Evolutionary conservation across 2,329 filamentous ascomycete genomes (phyloP).

Genomic region (Cordyceps fumosorosea): DNA sequence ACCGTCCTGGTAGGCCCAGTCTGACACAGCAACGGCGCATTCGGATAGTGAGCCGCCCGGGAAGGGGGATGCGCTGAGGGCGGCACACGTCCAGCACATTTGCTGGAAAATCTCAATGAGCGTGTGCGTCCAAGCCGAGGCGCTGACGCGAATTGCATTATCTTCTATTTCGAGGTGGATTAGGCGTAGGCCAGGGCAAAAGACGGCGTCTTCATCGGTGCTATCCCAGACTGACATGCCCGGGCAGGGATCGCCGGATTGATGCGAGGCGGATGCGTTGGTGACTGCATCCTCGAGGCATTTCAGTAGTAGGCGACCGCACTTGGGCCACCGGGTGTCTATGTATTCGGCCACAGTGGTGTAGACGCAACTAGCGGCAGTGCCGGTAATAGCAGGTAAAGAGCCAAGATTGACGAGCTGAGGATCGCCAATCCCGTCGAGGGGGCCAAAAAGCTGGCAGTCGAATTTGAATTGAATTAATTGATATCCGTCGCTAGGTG

Average conservation of each 20-base stretch:
- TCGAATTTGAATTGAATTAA: slow-evolving; percentile 30
- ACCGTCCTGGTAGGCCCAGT: slow-evolving; percentile 27
- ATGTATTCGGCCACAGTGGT: slow-evolving; percentile 29
- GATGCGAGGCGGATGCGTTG: slow-evolving; percentile 21
- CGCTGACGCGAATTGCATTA: slow-evolving; percentile 25
- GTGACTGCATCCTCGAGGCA: slow-evolving; percentile 28
- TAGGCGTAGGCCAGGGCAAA: slow-evolving; percentile 26
- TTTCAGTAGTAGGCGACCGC: slow-evolving; percentile 23
- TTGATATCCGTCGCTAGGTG: slow-evolving; percentile 29
- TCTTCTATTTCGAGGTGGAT: slow-evolving; percentile 30
- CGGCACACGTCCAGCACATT: slow-evolving; percentile 32
- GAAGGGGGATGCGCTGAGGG: slow-evolving; percentile 29
- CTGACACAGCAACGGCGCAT: slow-evolving; percentile 24
- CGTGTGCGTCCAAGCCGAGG: slow-evolving; percentile 28
- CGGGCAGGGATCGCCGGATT: slow-evolving; percentile 20
- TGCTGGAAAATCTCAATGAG: slow-evolving; percentile 31
- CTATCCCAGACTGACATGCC: slow-evolving; percentile 33
- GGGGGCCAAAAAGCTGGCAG: slow-evolving; percentile 25
- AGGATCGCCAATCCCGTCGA: slow-evolving; percentile 24
- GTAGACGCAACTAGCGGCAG: slow-evolving; percentile 25
- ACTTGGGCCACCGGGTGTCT: slow-evolving; percentile 26
- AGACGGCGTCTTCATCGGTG: slow-evolving; percentile 19
- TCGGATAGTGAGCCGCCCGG: slow-evolving; percentile 23
- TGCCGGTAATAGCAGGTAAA: slow-evolving; percentile 29
- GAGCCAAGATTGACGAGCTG: slow-evolving; percentile 24